Base-by-base conservation (phyloP, 129 eudicot genomes). In the Escallonia herrerae region DNA sequence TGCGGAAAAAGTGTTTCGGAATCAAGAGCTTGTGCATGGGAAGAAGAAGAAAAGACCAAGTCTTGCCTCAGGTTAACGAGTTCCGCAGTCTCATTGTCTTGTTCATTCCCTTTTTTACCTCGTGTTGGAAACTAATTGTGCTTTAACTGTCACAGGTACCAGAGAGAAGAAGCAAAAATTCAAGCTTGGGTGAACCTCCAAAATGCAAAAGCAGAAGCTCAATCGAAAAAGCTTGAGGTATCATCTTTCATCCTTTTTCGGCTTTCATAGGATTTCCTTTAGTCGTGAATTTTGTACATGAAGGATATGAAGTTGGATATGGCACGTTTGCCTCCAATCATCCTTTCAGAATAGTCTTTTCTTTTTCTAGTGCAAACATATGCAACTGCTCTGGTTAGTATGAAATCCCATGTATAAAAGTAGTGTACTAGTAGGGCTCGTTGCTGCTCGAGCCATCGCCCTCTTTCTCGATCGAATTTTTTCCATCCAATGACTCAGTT, bases 181-280 rank as follows among this genome's bases (percentile, higher is more conserved):
- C 85, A 90, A 79, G 97, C 97, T 72, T 90, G 97, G 95, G 84
- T 90, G 61, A 78, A 86, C 69, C 91, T 90, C 45, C 95, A 90
- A 73, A 86, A 77, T 66, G 97, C 97, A 33, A 86, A 90, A 82
- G 91, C 91, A 39, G 97, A 90, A 90, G 95, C 97, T 77, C 85
- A 90, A 69, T 81, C 91, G 46, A 86, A 81, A 80, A 90, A 86
- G 67, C 97, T 90, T 38, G 97, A 90, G 97, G 95, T 90, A 76
- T 42, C 41, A 4, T 15, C 43, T 56, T 15, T 10, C n/a, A 4
- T 54, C 3, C n/a, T 50, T 9, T 7, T 7, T 47, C 9, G 45
- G 10, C 3, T 2, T n/a, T 61, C 22, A 38, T 52, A 7, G 45
- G 7, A 5, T 49, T 14, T 47, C 15, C 6, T 62, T 49, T 57